Base-by-base conservation (phyloP, 1,284 basidiomycete genomes). In the Rhodotorula sp. region DNA sequence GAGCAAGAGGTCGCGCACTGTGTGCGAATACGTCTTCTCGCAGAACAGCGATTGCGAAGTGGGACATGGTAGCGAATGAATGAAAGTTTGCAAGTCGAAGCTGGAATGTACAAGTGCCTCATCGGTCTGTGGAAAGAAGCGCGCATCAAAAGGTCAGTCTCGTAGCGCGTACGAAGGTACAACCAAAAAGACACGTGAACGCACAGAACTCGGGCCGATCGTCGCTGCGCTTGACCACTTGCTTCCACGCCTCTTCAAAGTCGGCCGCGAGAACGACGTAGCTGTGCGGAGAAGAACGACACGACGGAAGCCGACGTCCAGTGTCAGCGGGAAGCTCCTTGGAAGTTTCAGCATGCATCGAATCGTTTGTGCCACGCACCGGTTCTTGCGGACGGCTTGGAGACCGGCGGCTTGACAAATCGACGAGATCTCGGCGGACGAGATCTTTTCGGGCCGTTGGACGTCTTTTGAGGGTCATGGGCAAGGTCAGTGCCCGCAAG, bases 211-310 rank as follows among this genome's bases (percentile, higher is more conserved):
- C 94, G 83, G 91, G 91, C 60, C 92, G 96, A 80, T 97, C 94
- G 84, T 97, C 92, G 68, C 88, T 87, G 78, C 91, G 87, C 85
- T 96, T 97, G 87, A 97, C 91, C 77, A 73, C 80, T 78, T 95
- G 92, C 87, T 97, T 97, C 93, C 94, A 97, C 79, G 93, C 92
- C 83, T 97, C 94, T 82, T 99, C 97, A 81, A 98, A 99, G 86
- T 99, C 97, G 47, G 91, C 88, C 0, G 97, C 96, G 62, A 99
- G 85, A 80, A 99, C 96, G 68, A 99, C 88, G 82, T 99, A 99
- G 79, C 97, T 62, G 64, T 3, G 58, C 20, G n/a, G 49, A 23
- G n/a, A n/a, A n/a, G n/a, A n/a, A n/a, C n/a, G n/a, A n/a, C n/a
- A n/a, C n/a, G n/a, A n/a, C 20, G n/a, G 49, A 23, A 58, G 34